These are phyloP conservation scores for Cucurbita ficifolia DNA, from an alignment of 306 rosid genomes.

Conservation along the genomic window DNA sequence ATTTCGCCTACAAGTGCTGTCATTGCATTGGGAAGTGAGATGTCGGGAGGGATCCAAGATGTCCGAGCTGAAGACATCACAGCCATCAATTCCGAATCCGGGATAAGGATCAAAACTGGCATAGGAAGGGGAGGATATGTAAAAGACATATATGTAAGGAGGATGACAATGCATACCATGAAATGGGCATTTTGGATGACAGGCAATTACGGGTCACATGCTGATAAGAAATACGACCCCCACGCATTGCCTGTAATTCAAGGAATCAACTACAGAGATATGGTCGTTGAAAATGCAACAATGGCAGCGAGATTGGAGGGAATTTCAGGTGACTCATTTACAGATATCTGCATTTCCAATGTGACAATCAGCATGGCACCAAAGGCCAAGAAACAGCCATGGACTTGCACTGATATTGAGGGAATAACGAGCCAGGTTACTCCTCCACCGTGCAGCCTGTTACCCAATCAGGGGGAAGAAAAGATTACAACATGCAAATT, in stretches of 20 bases:
- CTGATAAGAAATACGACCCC: conserved; percentile 21
- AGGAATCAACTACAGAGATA: conserved; percentile 24
- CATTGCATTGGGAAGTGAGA: conserved; percentile 36
- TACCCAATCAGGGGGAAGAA: conserved; percentile 34
- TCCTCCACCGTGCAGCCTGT: conserved; percentile 46
- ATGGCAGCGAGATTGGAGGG: conserved; percentile 74
- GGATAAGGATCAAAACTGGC: conserved; percentile 36
- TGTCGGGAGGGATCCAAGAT: conserved; percentile 35
- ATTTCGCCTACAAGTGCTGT: conserved; percentile 33
- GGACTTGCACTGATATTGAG: conserved; percentile 46
- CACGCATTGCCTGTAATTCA: conserved; percentile 23
- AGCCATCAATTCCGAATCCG: conserved; percentile 26
- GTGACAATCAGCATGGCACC: conserved; percentile 44
- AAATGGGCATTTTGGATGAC: conserved; percentile 33
- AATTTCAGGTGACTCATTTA: conserved; percentile 46
- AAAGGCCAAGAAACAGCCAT: conserved; percentile 53
- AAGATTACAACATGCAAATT: conserved; percentile 39
- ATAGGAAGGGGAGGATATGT: conserved; percentile 31
- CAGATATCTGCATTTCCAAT: conserved; percentile 63
- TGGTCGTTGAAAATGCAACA: conserved; percentile 42
- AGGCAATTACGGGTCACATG: conserved; percentile 28
- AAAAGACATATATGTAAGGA: conserved; percentile 25
- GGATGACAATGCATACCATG: conserved; percentile 36
- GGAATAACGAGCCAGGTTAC: conserved; percentile 59
- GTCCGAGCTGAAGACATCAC: conserved; percentile 32